Evolutionary conservation across 768 basidiomycete species (phyloP).

Genomic region (Dacryopinax spathularia): DNA sequence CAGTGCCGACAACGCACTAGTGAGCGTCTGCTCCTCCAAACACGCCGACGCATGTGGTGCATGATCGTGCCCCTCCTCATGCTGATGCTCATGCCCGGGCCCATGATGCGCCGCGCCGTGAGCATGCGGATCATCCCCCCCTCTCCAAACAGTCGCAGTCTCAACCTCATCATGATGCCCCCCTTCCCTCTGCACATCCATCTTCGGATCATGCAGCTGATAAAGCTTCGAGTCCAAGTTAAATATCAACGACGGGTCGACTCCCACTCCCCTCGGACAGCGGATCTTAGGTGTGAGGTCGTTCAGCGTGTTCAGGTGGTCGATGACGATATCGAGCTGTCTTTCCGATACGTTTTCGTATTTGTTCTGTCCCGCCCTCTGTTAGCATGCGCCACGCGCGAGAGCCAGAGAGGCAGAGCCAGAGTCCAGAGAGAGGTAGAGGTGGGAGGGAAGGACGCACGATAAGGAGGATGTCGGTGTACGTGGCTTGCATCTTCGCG

Average conservation of each 20-base stretch:
- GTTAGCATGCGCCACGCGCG: background rate
- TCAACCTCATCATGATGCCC: constrained; percentile 75
- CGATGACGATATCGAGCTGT: constrained; percentile 65
- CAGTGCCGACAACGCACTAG: constrained; percentile 35
- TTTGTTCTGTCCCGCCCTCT: constrained; percentile 50
- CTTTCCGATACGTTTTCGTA: constrained; percentile 75
- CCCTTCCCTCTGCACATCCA: constrained; percentile 15
- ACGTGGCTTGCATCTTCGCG: constrained; percentile 88
- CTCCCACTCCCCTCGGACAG: constrained; percentile 46
- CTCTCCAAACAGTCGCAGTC: constrained; percentile 49
- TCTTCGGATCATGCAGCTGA: constrained; percentile 18
- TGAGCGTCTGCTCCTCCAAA: constrained; percentile 30
- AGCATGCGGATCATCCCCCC: constrained; percentile 18
- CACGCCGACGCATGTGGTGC: background rate
- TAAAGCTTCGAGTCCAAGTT: constrained; percentile 82
- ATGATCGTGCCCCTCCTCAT: constrained; percentile 14
- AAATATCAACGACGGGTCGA: constrained; percentile 69
- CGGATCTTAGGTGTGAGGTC: constrained; percentile 76
- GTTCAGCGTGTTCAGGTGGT: constrained; percentile 80
- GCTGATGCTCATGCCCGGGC: background rate
- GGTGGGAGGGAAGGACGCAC: constrained; percentile 31
- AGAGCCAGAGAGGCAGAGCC: background rate
- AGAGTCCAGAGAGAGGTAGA: no score
- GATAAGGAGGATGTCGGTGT: constrained; percentile 80
- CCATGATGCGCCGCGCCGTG: constrained; percentile 2